A percentile compares a stretch with the other conserved stretches of the same genome.
Evolutionary conservation across 2,329 filamentous ascomycete genomes (phyloP).

Genomic region (Dactylellina haptotyla): DNA sequence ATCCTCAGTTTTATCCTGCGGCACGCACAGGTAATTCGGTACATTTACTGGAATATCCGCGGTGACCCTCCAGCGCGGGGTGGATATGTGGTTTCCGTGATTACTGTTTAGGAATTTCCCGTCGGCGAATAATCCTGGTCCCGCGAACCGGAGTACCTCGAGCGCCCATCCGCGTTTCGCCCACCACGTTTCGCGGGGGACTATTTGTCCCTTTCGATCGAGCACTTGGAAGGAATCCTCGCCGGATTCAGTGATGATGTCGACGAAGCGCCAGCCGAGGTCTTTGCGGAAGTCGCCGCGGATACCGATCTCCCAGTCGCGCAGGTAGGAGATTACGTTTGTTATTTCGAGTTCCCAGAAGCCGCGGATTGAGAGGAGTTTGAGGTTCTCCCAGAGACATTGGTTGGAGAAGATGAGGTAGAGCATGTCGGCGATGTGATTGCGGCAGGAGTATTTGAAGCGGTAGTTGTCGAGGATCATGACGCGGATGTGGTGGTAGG

Average conservation of each 20-base stretch:
- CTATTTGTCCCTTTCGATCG: slow-evolving; percentile 7
- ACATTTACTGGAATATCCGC: slow-evolving; percentile 14
- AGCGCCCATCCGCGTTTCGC: slow-evolving; percentile 28
- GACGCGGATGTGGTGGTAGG: slow-evolving; percentile 38
- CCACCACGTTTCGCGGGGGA: slow-evolving; percentile 18
- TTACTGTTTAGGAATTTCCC: too few species aligned
- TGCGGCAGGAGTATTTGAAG: slow-evolving; percentile 13
- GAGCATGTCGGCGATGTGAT: slow-evolving; percentile 18
- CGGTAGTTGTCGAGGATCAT: slow-evolving; percentile 47
- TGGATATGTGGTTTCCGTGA: not conserved
- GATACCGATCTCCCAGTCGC: slow-evolving; percentile 42
- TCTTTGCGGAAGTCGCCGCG: slow-evolving; percentile 32
- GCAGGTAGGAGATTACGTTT: slow-evolving; percentile 16
- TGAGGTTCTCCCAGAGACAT: slow-evolving; percentile 27
- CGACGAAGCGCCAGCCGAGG: slow-evolving; percentile 25
- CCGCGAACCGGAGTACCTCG: slow-evolving; percentile 38
- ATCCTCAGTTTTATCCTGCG: slow-evolving; percentile 21
- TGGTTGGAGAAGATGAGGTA: slow-evolving; percentile 35
- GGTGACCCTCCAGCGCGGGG: not conserved
- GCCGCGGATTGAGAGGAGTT: slow-evolving; percentile 35
- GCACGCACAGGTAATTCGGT: slow-evolving; percentile 27
- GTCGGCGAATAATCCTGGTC: slow-evolving; percentile 19
- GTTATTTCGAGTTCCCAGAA: slow-evolving; percentile 28
- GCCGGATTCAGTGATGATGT: not conserved
- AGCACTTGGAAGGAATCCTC: slow-evolving; percentile 15